Conservation (phyloP, 441 rosid genomes). For the Bocquillonia castaneifolia region DNA sequence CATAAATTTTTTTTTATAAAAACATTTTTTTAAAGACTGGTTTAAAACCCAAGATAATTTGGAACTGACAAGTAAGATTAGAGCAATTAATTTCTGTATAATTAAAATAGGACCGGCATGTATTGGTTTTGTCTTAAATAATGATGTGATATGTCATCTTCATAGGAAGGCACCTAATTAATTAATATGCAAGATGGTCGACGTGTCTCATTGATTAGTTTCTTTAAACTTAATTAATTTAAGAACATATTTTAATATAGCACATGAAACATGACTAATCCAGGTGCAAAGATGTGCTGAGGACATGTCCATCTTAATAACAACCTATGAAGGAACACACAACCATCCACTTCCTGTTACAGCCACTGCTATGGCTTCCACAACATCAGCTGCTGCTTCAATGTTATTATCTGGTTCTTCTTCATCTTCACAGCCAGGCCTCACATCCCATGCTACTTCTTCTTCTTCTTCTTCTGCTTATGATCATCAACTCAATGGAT, state of each 20-base stretch:
- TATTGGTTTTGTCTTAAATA: no score
- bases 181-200: no score
- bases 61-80: no score
- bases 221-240: neutral
- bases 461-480: constrained; percentile 22
- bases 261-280: constrained; percentile 2
- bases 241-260: neutral
- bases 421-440: constrained; percentile 39
- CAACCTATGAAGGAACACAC: constrained; percentile 84
- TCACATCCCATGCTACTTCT: constrained; percentile 16
- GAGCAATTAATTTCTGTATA: no score
- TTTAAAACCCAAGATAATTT: no score
- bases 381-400: constrained; percentile 74
- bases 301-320: constrained; percentile 72
- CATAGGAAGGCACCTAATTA: no score
- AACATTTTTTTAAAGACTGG: no score
- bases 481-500: constrained; percentile 32
- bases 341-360: constrained; percentile 70
- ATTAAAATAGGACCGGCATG: no score
- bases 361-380: constrained; percentile 83
- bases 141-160: no score
- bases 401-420: constrained; percentile 72
- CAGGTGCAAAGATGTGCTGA: constrained; percentile 85
- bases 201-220: no score
- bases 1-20: no score